A percentile compares a stretch with the other conserved stretches of the same genome.
These are phyloP conservation scores for Knufia fluminis DNA, from an alignment of 2,329 filamentous ascomycete genomes.

Conservation along the genomic window DNA sequence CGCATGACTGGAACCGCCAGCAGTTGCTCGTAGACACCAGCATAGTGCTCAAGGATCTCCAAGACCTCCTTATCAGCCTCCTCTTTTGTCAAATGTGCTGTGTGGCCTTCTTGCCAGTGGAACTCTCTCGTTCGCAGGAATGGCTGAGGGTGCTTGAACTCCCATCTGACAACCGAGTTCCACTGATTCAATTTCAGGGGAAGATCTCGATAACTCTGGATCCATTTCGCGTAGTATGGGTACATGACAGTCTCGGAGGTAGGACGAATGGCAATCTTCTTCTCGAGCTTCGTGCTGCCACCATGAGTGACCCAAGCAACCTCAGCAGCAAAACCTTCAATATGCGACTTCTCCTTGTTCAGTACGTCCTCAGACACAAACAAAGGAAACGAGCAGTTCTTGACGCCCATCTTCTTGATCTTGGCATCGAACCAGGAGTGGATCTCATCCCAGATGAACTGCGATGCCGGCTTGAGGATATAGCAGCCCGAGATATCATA, in stretches of 20 bases:
- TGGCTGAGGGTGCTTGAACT: slow-evolving; percentile 80
- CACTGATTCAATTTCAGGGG: slow-evolving; percentile 94
- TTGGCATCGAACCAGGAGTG: slow-evolving; percentile 49
- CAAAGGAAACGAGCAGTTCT: slow-evolving; percentile 93
- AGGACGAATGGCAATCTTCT: slow-evolving; percentile 59
- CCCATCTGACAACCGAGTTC: slow-evolving; percentile 94
- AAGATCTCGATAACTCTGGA: slow-evolving; percentile 88
- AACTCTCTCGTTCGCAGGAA: slow-evolving; percentile 93
- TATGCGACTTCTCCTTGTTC: slow-evolving; percentile 80
- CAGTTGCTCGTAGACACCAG: slow-evolving; percentile 83
- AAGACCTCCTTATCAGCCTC: slow-evolving; percentile 76
- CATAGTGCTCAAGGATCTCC: slow-evolving; percentile 88
- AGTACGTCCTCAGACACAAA: slow-evolving; percentile 90
- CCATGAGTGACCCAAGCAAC: slow-evolving; percentile 51
- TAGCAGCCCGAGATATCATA: slow-evolving; percentile 98
- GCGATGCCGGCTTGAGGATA: slow-evolving; percentile 69
- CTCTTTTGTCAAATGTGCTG: slow-evolving; percentile 77
- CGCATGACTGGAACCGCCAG: slow-evolving; percentile 91
- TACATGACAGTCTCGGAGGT: slow-evolving; percentile 81
- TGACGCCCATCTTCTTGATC: slow-evolving; percentile 85
- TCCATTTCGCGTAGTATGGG: slow-evolving; percentile 93
- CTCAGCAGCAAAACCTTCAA: slow-evolving; percentile 90
- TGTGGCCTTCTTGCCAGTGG: slow-evolving; percentile 95
- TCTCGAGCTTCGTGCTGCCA: slow-evolving; percentile 87
- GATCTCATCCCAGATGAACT: slow-evolving; percentile 60